Evolutionary conservation across 108 stramenopile species (phyloP).

Genomic region (Nannochloropsis gaditana): DNA sequence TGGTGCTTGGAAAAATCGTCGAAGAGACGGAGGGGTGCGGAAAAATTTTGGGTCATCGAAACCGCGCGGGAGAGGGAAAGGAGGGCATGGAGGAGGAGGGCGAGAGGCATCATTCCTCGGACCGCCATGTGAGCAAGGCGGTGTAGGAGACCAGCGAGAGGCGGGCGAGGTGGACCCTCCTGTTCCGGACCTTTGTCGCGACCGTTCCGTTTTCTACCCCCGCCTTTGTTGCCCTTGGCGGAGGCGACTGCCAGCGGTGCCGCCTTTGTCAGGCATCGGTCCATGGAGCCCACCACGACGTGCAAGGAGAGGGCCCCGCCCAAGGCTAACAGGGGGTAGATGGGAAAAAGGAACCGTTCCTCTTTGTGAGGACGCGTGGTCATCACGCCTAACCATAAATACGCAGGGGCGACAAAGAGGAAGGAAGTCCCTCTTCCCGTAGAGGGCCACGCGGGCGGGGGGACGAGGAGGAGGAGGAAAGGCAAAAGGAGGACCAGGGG

Average conservation of each 20-base stretch:
- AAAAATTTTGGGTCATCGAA: constrained; percentile 32
- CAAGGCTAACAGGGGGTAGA: constrained; percentile 64
- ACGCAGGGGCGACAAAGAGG: constrained; percentile 57
- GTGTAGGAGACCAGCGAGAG: not conserved
- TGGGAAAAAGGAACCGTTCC: constrained; percentile 84
- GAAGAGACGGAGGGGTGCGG: constrained; percentile 27
- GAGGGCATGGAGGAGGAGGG: constrained; percentile 21
- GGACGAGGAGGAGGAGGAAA: not conserved
- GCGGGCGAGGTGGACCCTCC: not conserved
- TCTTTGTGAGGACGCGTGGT: constrained; percentile 89
- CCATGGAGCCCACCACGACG: not conserved
- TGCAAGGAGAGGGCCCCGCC: constrained; percentile 48
- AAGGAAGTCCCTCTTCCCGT: not conserved
- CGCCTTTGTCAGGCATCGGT: not conserved
- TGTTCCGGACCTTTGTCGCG: constrained; percentile 26
- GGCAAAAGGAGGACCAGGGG: constrained; percentile 53
- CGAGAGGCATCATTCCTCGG: not conserved
- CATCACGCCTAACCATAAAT: constrained; percentile 73
- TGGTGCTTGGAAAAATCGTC: not conserved
- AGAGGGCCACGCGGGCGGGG: not conserved
- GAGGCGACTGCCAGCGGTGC: not conserved
- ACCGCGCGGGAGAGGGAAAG: constrained; percentile 42
- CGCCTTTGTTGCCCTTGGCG: constrained; percentile 1
- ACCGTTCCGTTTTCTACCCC: constrained; percentile 9
- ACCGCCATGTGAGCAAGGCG: not conserved